Base-by-base conservation (phyloP, 2,329 filamentous ascomycete genomes). In the Chrysoporthe cubensis region DNA sequence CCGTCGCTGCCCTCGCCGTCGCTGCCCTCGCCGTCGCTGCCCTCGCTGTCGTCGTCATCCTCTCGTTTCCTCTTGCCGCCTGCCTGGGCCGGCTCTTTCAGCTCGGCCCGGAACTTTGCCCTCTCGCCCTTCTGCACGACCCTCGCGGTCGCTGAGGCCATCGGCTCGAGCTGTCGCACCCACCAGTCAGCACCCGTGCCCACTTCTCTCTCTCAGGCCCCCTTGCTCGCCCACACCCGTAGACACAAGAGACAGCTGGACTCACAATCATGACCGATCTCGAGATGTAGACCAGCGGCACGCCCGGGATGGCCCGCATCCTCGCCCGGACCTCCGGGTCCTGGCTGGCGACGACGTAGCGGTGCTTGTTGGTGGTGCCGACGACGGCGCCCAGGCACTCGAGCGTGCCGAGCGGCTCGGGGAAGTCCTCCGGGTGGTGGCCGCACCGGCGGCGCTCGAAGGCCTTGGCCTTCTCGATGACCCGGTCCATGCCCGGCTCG, bases 291-390 rank as follows among this genome's bases (percentile, higher is more conserved):
- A 96, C 87, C 70, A 95, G 77, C 26, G 92, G 92, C 61, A 93
- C 90, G 26, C 91, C 92, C 34, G 87, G 84, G 26, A 94, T 84
- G n/a, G 79, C 80, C 62, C 91, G 85, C 80, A 95, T 84, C 71
- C 82, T 80, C 59, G 84, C 83, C 71, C 92, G 82, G 58, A 92
- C 84, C 54, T 88, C 86, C 34, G 83, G 78, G 71, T 91, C 90
- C 78, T 95, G 92, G 70, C 87, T 90, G 9, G 92, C 92, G 26
- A 95, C 89, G 14, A 93, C 87, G 75, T 95, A 95, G 68, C 90
- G 85, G 75, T 94, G 88, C 80, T 93, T 93, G 77, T 96, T 96
- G 67, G 86, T 85, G 77, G 96, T 96, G 74, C 94, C 94, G 65
- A 98, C 88, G 8, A 97, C 91, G 63, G 86, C 87, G 68, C 81